A percentile compares a stretch with the other conserved stretches of the same genome.
Conservation (phyloP, 73 alveolate genomes). For the Paramecium caudatum region DNA sequence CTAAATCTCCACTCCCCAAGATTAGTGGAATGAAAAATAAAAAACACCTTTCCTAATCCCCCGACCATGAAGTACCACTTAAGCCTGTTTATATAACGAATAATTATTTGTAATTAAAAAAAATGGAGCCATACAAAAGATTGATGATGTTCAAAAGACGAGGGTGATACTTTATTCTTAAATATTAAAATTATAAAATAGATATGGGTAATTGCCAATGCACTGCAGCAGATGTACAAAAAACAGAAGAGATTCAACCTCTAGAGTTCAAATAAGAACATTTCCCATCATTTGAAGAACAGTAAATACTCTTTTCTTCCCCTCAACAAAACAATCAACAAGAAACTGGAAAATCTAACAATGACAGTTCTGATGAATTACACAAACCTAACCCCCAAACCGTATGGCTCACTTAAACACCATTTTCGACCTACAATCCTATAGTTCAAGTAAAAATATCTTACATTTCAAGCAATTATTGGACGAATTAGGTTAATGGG, state of each 20-base stretch:
- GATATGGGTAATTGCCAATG: constrained; percentile 54
- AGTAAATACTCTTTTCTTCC: neutral
- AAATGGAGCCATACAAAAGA: neutral
- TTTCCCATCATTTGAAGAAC: neutral
- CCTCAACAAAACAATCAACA: constrained; percentile 4
- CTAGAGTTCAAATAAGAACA: constrained; percentile 28
- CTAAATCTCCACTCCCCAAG: constrained; percentile 10
- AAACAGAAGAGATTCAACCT: constrained; percentile 29
- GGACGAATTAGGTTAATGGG: constrained; percentile 42
- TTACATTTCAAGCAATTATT: neutral
- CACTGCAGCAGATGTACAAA: neutral
- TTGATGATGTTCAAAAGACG: neutral
- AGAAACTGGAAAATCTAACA: constrained; percentile 14
- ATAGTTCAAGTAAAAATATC: neutral
- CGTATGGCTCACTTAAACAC: neutral
- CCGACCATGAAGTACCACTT: neutral
- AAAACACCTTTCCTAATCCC: neutral
- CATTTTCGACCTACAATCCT: neutral
- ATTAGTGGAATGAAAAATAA: neutral
- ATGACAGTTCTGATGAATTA: constrained; percentile 24
- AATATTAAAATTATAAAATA: neutral
- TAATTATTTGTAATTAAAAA: neutral
- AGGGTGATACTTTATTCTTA: neutral
- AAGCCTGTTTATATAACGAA: neutral
- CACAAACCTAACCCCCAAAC: neutral